These are phyloP conservation scores for Ambrosiella beaveri DNA, from an alignment of 2,329 filamentous ascomycete species.

Conservation along the genomic window DNA sequence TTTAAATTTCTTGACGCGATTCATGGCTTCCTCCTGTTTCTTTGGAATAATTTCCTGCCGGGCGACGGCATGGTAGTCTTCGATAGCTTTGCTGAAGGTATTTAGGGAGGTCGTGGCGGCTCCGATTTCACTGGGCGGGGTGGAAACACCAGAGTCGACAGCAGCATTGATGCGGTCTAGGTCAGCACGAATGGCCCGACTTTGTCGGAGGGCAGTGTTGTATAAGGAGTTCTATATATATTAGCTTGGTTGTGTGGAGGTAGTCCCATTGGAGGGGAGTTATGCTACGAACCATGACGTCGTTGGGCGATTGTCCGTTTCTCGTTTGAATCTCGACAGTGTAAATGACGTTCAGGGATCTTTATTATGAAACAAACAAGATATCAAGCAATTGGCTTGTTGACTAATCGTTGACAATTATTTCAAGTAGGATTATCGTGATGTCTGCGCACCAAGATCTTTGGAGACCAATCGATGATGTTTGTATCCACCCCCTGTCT, in stretches of 20 bases:
- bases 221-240: constrained; percentile 51
- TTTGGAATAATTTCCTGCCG: constrained; percentile 77
- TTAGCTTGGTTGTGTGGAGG: neutral
- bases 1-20: constrained; percentile 73
- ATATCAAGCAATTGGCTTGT: no score
- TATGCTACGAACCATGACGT: neutral
- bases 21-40: constrained; percentile 80
- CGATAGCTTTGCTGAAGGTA: constrained; percentile 71
- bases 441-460: neutral
- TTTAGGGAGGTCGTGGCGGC: constrained; percentile 65
- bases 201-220: constrained; percentile 74
- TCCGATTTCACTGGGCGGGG: constrained; percentile 39
- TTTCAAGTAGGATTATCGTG: neutral
- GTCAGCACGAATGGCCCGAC: constrained; percentile 60
- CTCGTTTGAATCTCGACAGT: neutral
- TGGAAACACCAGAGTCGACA: constrained; percentile 38
- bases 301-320: neutral
- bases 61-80: constrained; percentile 75
- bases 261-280: neutral
- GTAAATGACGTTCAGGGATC: neutral
- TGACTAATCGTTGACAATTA: no score
- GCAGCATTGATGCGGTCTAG: constrained; percentile 51
- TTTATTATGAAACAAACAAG: no score
- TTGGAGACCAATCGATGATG: neutral
- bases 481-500: neutral